phyloP scores from a whole-genome alignment of 2,329 filamentous ascomycete species.

The Pseudopithomyces chartarum region DNA sequence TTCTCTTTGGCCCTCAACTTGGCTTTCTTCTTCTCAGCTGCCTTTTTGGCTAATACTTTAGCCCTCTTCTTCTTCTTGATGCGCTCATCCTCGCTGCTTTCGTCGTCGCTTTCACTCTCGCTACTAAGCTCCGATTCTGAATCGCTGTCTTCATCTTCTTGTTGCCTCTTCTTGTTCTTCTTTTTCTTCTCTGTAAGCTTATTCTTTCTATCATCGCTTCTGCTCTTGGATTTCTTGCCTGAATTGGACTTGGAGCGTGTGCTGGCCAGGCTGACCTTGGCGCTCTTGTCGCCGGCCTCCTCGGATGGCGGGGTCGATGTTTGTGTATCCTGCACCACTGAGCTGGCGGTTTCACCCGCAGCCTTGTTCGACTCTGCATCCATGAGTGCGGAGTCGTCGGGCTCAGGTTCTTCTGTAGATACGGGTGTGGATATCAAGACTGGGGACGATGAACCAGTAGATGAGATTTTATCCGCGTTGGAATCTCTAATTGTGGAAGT shows the following conservation, averaged over 20 bases:
- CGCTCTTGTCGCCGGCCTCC: slow-evolving; percentile 12
- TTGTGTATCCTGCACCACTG: slow-evolving; percentile 9
- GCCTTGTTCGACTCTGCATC: slow-evolving; percentile 11
- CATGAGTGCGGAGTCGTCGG: slow-evolving; percentile 21
- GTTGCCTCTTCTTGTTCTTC: slow-evolving; percentile 7
- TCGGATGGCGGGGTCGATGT: slow-evolving; percentile 7
- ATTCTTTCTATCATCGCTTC: slow-evolving; percentile 3
- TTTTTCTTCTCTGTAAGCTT: slow-evolving; percentile 7
- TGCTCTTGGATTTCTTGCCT: slow-evolving; percentile 12
- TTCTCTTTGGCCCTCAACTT: slow-evolving; percentile 24
- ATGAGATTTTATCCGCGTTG: slow-evolving; percentile 17
- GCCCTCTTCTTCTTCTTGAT: slow-evolving; percentile 11
- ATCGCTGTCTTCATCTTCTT: slow-evolving; percentile 1
- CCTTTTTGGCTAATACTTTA: slow-evolving; percentile 11
- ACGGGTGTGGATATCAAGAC: slow-evolving; percentile 31
- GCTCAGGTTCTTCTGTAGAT: slow-evolving; percentile 22
- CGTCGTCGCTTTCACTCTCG: slow-evolving; percentile 19
- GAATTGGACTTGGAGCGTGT: slow-evolving; percentile 16
- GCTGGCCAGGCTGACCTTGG: slow-evolving; percentile 9
- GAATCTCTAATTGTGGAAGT: slow-evolving; percentile 12
- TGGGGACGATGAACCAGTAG: slow-evolving; percentile 29
- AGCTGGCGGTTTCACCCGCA: slow-evolving; percentile 4
- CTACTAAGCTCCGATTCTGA: slow-evolving; percentile 17
- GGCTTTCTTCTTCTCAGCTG: slow-evolving; percentile 7
- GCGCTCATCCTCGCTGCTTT: slow-evolving; percentile 17